A percentile compares a stretch with the other conserved stretches of the same genome.
Conservation (phyloP, 768 basidiomycete genomes). For the Phaffia tasmanica region DNA sequence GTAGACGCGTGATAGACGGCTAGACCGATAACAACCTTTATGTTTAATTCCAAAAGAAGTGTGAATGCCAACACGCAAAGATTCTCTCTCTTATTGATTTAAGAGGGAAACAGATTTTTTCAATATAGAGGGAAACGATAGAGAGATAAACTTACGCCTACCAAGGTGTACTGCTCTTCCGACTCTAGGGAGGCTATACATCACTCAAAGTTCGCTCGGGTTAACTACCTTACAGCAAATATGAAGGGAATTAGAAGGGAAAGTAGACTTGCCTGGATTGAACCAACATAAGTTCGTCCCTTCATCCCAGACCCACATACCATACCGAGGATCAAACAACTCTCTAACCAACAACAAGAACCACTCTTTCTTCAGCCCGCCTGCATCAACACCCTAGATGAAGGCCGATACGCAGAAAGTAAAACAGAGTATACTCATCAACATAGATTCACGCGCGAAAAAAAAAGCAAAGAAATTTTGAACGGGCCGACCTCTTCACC, state of each 20-base stretch:
- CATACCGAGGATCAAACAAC: slow-evolving; percentile 14
- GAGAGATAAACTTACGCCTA: slow-evolving; percentile 22
- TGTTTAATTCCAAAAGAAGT: neutral
- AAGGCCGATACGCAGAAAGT: neutral
- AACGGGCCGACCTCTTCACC: slow-evolving; percentile 11
- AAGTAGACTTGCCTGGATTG: slow-evolving; percentile 17
- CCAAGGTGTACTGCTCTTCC: slow-evolving; percentile 23
- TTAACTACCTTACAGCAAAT: neutral
- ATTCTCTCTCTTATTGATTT: neutral
- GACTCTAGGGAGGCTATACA: slow-evolving; percentile 20
- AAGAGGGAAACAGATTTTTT: no score
- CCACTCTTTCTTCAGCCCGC: slow-evolving; percentile 27
- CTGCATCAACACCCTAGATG: slow-evolving; percentile 13
- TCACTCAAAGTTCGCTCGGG: no score
- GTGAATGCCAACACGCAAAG: neutral
- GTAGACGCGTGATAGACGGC: slow-evolving; percentile 19
- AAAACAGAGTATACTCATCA: neutral
- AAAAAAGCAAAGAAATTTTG: neutral
- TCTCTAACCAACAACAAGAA: slow-evolving; percentile 23
- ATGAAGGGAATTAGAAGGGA: neutral
- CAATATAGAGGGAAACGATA: neutral
- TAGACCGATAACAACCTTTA: no score
- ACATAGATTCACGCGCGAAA: neutral
- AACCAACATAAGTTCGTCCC: slow-evolving; percentile 19
- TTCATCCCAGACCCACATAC: slow-evolving; percentile 22